Conservation (phyloP, 495 filamentous ascomycete genomes). For the Darksidea phi region DNA sequence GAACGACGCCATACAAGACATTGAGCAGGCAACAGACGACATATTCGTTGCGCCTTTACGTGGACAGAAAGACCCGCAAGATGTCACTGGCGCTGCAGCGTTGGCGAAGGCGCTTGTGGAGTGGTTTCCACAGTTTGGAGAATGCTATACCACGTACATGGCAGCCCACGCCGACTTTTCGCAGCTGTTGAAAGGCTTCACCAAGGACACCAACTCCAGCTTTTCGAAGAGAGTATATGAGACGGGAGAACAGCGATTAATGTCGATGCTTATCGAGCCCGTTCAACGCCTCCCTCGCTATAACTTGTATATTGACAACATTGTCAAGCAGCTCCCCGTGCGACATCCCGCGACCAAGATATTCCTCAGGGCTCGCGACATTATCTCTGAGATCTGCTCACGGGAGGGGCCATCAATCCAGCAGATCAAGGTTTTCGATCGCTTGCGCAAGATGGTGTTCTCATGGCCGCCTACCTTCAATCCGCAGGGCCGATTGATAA, state of each 20-base stretch:
- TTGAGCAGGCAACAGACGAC: conserved; percentile 36
- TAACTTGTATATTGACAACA: conserved; percentile 92
- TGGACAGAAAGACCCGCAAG: conserved; percentile 42
- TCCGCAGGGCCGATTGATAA: conserved; percentile 76
- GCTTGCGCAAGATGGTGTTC: conserved; percentile 70
- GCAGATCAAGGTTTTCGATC: conserved; percentile 66
- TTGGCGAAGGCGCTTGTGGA: conserved; percentile 77
- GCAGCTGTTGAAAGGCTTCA: conserved; percentile 69
- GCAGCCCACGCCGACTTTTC: conserved; percentile 80
- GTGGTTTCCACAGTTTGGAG: conserved; percentile 86
- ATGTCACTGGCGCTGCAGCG: conserved; percentile 69
- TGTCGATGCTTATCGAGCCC: conserved; percentile 92
- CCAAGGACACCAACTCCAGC: conserved; percentile 70
- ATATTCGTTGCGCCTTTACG: conserved; percentile 32
- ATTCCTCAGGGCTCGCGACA: conserved; percentile 81
- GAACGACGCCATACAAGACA: conserved; percentile 61
- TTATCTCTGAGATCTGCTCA: conserved; percentile 92
- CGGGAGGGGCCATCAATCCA: conserved; percentile 67
- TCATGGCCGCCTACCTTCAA: conserved; percentile 74
- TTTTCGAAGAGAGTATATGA: conserved; percentile 76
- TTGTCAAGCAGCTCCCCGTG: conserved; percentile 76
- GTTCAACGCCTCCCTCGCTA: conserved; percentile 94
- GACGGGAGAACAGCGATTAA: conserved; percentile 84
- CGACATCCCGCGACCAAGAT: conserved; percentile 76
- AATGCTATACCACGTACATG: conserved; percentile 89